These are phyloP conservation scores for Fallopia convolvulus DNA, from an alignment of 148 eudicot genomes.

Conservation along the genomic window DNA sequence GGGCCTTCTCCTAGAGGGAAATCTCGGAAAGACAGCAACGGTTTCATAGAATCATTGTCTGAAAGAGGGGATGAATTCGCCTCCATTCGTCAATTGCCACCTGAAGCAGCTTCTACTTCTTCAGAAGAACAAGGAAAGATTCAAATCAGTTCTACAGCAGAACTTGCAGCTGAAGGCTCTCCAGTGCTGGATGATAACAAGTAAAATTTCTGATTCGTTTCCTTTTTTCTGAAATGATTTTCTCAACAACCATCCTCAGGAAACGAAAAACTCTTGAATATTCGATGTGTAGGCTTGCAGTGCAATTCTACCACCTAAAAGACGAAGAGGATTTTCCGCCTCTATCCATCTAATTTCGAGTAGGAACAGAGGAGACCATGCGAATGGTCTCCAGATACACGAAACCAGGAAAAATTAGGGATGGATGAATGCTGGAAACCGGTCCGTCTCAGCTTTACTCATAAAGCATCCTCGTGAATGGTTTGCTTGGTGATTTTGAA, in stretches of 20 bases:
- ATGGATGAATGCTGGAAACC: slow-evolving; percentile 8
- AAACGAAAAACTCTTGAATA: neutral
- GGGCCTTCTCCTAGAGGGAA: slow-evolving; percentile 30
- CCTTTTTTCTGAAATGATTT: neutral
- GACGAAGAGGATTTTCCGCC: slow-evolving; percentile 96
- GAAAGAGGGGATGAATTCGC: slow-evolving; percentile 28
- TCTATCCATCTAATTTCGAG: slow-evolving; percentile 23
- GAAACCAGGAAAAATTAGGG: slow-evolving; percentile 9
- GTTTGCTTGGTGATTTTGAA: neutral
- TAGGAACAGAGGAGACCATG: slow-evolving; percentile 6
- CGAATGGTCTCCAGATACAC: neutral
- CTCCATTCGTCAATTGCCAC: slow-evolving; percentile 19
- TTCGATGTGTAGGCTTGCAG: slow-evolving; percentile 36
- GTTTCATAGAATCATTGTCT: slow-evolving; percentile 20
- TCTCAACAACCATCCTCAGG: neutral
- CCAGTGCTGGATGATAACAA: slow-evolving; percentile 1
- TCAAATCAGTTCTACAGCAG: slow-evolving; percentile 8
- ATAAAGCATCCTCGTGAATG: neutral
- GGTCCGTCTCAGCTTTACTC: neutral
- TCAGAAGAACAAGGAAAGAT: slow-evolving; percentile 16
- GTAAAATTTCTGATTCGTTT: neutral
- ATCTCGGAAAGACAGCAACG: slow-evolving; percentile 27
- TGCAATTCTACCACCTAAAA: slow-evolving; percentile 52
- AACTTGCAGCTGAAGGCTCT: neutral
- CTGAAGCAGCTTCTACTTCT: slow-evolving; percentile 4